Base-by-base conservation (phyloP, 1,284 basidiomycete species). In the Boletus sp. region DNA sequence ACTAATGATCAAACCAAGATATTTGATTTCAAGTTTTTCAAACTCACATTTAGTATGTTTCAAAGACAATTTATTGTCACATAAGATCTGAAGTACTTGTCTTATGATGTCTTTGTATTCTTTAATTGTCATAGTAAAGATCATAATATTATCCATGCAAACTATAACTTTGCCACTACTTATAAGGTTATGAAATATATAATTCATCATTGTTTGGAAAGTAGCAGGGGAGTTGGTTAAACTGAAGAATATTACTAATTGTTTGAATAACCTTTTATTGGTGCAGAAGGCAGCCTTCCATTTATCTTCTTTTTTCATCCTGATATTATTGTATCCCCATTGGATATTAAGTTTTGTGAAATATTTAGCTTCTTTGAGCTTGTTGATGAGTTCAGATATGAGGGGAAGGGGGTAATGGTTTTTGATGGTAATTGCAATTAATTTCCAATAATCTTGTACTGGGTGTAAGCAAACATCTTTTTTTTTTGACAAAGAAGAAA, bases 301-400 rank as follows among this genome's bases (percentile, higher is more conserved):
- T 25, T 50, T 20, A 8, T 50, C 40, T 5, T 30, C 35, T 9
- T 48, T 25, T 14, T n/a, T n/a, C n/a, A 48, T 48, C 0, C 35
- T 0, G 0, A 50, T 10, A 6, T 50, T 50, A 2, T 50, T 50
- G 5, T 50, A 50, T 0, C 48, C 34, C 44, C 48, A 50, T 4
- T 2, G 1, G 0, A 50, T 25, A 2, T 48, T 20, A 0, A 50
- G 23, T 2, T 50, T 50, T 0, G 30, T 50, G 3, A 33, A 48
- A 14, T 39, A 43, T 0, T 43, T 34, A 0, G 35, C 36, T 0
- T 0, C 1, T 16, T 39, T 42, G 0, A 50, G 6, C 3, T 50
- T 48, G 8, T 50, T 20, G 0, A 50, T 14, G 0, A 50, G 3
- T 5, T 50, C 14, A 0, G 2, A 2, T 0, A 50, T 50, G 0